phyloP scores from a whole-genome alignment of 495 filamentous ascomycete species.

The Penicillium samsonianum region DNA sequence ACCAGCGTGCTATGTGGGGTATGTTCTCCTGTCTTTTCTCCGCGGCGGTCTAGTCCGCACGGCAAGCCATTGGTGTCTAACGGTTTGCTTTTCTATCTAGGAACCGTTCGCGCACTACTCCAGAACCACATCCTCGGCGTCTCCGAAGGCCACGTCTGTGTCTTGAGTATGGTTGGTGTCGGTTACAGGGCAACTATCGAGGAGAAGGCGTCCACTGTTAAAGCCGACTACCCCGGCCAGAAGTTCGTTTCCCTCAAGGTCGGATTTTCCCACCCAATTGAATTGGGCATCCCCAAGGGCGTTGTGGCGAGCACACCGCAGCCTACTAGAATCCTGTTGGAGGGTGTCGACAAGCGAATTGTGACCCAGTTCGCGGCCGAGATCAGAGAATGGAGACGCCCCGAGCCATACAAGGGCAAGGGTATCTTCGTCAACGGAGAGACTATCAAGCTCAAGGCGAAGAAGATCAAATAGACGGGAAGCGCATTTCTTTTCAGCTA shows the following conservation, averaged over 20 bases:
- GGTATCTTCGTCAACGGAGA: constrained; percentile 97
- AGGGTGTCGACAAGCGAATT: constrained; percentile 79
- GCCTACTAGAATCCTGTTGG: constrained; percentile 89
- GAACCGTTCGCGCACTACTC: constrained; percentile 84
- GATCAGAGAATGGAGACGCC: constrained; percentile 83
- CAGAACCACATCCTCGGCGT: constrained; percentile 89
- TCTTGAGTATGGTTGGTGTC: constrained; percentile 92
- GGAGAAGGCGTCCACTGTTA: constrained; percentile 64
- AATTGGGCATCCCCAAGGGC: constrained; percentile 77
- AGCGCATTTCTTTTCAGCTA: constrained; percentile 25
- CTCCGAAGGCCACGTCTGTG: constrained; percentile 91
- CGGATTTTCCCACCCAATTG: constrained; percentile 93
- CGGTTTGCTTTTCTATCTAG: constrained; percentile 42
- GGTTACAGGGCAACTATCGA: constrained; percentile 92
- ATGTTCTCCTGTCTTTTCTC: constrained; percentile 33
- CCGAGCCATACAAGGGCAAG: constrained; percentile 99
- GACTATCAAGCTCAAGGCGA: constrained; percentile 95
- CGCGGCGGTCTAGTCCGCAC: not conserved
- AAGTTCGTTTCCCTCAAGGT: constrained; percentile 90
- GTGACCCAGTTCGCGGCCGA: constrained; percentile 88
- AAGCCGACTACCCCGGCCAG: constrained; percentile 73
- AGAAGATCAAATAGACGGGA: constrained; percentile 86
- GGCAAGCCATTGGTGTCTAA: constrained; percentile 10
- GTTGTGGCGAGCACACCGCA: constrained; percentile 87
- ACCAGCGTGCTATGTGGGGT: constrained; percentile 99